These are phyloP conservation scores for Xylariaceae sp. DNA, from an alignment of 2,329 filamentous ascomycete genomes.

Conservation along the genomic window DNA sequence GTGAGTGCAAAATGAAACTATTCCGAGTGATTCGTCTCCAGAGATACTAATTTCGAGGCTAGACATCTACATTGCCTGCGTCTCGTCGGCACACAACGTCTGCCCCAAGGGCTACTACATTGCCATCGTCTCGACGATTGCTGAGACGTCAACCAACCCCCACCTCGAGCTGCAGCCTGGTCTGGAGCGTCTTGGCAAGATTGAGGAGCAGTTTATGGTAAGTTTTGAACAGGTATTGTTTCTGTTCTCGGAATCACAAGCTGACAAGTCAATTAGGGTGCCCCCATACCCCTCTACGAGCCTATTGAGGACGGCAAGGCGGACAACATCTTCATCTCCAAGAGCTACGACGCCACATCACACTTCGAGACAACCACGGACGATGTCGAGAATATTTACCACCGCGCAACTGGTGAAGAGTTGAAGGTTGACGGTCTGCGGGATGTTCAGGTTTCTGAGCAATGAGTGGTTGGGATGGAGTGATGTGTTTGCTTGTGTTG, in stretches of 20 bases:
- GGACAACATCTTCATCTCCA: slow-evolving; percentile 95
- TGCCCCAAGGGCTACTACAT: slow-evolving; percentile 99
- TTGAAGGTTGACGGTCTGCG: slow-evolving; percentile 82
- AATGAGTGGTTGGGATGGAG: slow-evolving; percentile 38
- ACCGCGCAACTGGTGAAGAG: slow-evolving; percentile 74
- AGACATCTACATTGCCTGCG: slow-evolving; percentile 85
- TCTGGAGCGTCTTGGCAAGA: slow-evolving; percentile 83
- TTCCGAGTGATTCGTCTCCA: background rate
- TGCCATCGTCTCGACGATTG: slow-evolving; percentile 95
- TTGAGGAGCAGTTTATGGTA: slow-evolving; percentile 96
- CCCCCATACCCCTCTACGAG: slow-evolving; percentile 90
- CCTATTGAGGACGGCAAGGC: slow-evolving; percentile 74
- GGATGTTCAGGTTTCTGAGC: slow-evolving; percentile 68
- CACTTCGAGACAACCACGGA: slow-evolving; percentile 93
- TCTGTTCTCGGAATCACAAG: background rate
- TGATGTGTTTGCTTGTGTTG: background rate
- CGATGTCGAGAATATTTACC: slow-evolving; percentile 92
- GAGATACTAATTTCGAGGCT: slow-evolving; percentile 11
- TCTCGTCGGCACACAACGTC: slow-evolving; percentile 94
- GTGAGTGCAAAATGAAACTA: slow-evolving; percentile 43
- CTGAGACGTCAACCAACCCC: slow-evolving; percentile 86
- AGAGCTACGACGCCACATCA: slow-evolving; percentile 96
- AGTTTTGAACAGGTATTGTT: slow-evolving; percentile 20
- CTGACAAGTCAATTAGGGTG: slow-evolving; percentile 42
- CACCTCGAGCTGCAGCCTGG: slow-evolving; percentile 91